phyloP scores from a whole-genome alignment of 1,284 basidiomycete genomes.

The Trichosporon ovoides region DNA sequence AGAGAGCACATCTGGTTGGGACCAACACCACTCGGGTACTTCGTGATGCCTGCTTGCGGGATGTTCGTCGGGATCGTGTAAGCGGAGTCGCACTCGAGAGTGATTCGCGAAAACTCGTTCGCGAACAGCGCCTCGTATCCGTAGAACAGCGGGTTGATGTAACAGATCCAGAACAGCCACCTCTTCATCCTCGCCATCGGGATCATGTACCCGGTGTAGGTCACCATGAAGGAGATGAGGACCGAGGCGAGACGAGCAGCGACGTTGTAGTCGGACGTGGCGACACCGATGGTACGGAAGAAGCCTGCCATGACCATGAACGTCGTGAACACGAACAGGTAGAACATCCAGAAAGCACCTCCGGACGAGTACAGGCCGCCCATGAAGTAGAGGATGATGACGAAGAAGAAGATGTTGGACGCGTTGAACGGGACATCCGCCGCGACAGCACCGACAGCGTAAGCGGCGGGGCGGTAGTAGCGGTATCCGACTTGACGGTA shows the following conservation, averaged over 20 bases:
- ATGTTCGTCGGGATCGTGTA: slow-evolving; percentile 69
- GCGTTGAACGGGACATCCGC: slow-evolving; percentile 53
- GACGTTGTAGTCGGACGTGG: slow-evolving; percentile 51
- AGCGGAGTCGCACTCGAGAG: slow-evolving; percentile 61
- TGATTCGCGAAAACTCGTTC: slow-evolving; percentile 73
- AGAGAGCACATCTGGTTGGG: slow-evolving; percentile 49
- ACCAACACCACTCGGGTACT: slow-evolving; percentile 56
- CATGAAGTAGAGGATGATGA: slow-evolving; percentile 50
- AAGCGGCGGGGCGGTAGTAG: slow-evolving; percentile 63
- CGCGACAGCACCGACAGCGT: slow-evolving; percentile 41
- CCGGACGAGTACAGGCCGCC: slow-evolving; percentile 49
- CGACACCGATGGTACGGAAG: slow-evolving; percentile 51
- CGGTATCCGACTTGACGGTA: slow-evolving; percentile 65
- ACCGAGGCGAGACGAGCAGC: slow-evolving; percentile 53
- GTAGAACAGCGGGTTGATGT: slow-evolving; percentile 58
- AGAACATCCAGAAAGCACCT: slow-evolving; percentile 52
- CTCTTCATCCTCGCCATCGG: slow-evolving; percentile 68
- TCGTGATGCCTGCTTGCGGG: slow-evolving; percentile 52
- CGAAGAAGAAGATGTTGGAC: slow-evolving; percentile 52
- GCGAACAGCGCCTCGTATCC: slow-evolving; percentile 67
- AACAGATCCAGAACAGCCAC: slow-evolving; percentile 78
- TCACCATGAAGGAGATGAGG: slow-evolving; percentile 50
- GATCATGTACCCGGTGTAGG: slow-evolving; percentile 45
- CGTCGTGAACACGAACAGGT: slow-evolving; percentile 43
- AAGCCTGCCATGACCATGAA: slow-evolving; percentile 51